Conservation (phyloP, 108 stramenopile species). For the Nitzschia inconspicua region DNA sequence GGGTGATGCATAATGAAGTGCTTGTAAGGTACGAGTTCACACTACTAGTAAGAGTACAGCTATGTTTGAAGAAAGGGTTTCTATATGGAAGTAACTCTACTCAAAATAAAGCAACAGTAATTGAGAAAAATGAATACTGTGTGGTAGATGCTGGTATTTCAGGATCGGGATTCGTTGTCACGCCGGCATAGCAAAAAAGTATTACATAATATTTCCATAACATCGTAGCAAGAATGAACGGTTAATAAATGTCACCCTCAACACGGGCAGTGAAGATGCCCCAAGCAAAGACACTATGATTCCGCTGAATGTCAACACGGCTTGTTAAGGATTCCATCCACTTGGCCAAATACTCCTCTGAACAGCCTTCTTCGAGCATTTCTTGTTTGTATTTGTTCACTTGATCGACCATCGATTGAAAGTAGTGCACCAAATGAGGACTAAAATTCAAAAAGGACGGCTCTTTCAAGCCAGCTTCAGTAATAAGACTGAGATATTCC, state of each 20-base stretch:
- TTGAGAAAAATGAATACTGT: too few species aligned
- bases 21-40: too few species aligned
- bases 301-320: conserved; percentile 45
- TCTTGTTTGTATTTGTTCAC: conserved; percentile 24
- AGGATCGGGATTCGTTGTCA: too few species aligned
- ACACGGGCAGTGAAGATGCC: conserved; percentile 39
- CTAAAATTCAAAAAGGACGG: conserved; percentile 39
- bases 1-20: too few species aligned
- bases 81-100: too few species aligned
- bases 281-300: conserved; percentile 47
- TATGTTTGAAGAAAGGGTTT: too few species aligned
- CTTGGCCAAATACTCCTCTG: conserved; percentile 28
- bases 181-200: not conserved
- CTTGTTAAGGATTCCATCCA: conserved; percentile 38
- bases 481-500: conserved; percentile 32
- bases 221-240: not conserved
- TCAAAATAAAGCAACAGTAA: too few species aligned
- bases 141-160: too few species aligned
- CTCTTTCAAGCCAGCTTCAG: conserved; percentile 26
- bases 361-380: conserved; percentile 37
- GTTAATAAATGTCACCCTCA: conserved; percentile 13
- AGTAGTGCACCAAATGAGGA: conserved; percentile 43
- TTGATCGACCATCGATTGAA: conserved; percentile 51
- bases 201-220: not conserved
- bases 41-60: too few species aligned